Conservation (phyloP, 2,329 filamentous ascomycete genomes). For the Pseudophaeomoniella oleicola region DNA sequence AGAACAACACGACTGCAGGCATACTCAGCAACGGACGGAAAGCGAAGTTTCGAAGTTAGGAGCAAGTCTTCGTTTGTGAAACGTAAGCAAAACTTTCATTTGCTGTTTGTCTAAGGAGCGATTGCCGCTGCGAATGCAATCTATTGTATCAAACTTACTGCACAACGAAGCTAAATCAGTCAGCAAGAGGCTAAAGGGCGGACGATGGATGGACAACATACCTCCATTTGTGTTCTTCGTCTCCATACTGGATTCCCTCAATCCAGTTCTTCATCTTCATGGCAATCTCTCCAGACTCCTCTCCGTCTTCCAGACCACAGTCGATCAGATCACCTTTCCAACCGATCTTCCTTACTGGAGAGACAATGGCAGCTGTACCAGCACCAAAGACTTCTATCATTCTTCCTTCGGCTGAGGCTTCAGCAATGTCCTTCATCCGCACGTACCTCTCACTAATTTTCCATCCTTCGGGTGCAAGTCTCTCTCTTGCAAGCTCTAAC, state of each 20-base stretch:
- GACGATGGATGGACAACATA: constrained; percentile 24
- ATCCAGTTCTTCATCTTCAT: constrained; percentile 92
- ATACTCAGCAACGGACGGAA: too few species aligned
- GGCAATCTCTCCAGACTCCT: constrained; percentile 81
- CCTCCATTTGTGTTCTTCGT: constrained; percentile 87
- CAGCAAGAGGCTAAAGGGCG: background rate
- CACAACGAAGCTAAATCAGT: background rate
- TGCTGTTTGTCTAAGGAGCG: background rate
- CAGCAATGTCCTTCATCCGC: constrained; percentile 72
- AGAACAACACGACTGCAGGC: too few species aligned
- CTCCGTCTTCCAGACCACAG: constrained; percentile 64
- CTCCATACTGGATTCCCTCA: constrained; percentile 86
- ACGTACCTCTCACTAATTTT: constrained; percentile 76
- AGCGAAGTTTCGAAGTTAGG: background rate
- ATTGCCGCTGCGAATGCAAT: too few species aligned
- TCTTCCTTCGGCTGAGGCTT: constrained; percentile 70
- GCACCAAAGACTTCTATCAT: constrained; percentile 87
- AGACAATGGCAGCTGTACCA: constrained; percentile 88
- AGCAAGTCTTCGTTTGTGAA: background rate
- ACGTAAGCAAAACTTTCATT: background rate
- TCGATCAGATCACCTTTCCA: constrained; percentile 72
- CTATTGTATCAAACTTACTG: background rate
- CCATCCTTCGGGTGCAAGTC: constrained; percentile 76
- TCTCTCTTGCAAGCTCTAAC: constrained; percentile 70
- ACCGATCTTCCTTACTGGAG: constrained; percentile 74